Evolutionary conservation across 164 flowering plant genomes (phyloP), one percentile per base, ranked within the genome.

Genomic region (Vitis labrusca): DNA sequence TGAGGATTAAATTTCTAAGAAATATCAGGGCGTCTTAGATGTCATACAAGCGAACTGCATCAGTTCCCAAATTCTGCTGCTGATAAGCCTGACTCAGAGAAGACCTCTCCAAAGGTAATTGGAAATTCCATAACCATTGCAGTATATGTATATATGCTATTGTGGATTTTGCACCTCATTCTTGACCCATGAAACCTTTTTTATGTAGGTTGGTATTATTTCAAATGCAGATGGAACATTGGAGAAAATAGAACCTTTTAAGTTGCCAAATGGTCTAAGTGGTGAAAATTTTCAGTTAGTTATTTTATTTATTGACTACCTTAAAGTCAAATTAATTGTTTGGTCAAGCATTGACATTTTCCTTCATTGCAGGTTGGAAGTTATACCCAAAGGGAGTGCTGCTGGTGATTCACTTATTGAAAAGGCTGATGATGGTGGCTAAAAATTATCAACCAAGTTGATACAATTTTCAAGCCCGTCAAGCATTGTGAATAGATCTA

Each of bases 41-140:
- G 30, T 55, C 8, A 15, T 7, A 27, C 65, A 60, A 48, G n/a
- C 68, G 9, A 53, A 50, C n/a, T 37, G 48, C 54, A 67, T 15
- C 56, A 60, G 37, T 5, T 15, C 51, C 54, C 54, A 70, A 71
- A n/a, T 12, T 10, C 68, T 67, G 59, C 57, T 63, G 32, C 32
- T 72, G 56, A 68, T n/a, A 61, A 68, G 30, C 59, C 14, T 59
- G 65, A 13, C 16, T 3, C 13, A 8, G 68, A 37, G 14, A 74
- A 54, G 63, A 57, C 61, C 63, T 65, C 68, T 53, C 23, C 63
- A 32, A 61, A 75, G 81, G 88, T 82, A 73, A 73, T 11, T 59
- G 15, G 15, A 23, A 63, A 13, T 49, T 73, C 32, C 12, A 29
- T 50, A 56, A 12, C 44, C 44, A 3, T 37, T 37, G 44, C 5